Evolutionary conservation across 2,329 filamentous ascomycete species (phyloP).

Genomic region (Rosellinia necatrix): DNA sequence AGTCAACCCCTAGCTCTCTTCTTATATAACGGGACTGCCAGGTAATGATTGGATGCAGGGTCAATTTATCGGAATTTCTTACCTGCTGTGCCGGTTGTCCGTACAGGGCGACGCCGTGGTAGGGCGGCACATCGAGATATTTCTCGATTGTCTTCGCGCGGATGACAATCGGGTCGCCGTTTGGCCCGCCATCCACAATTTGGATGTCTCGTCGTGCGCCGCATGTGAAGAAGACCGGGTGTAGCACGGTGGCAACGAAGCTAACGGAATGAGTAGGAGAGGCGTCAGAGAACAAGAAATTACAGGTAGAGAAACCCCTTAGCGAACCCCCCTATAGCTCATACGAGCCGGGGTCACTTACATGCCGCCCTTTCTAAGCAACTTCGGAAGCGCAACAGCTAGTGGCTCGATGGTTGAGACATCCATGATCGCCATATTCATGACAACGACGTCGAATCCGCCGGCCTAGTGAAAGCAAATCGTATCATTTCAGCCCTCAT

Average conservation of each 20-base stretch:
- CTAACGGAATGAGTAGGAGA: neutral
- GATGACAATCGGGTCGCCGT: constrained; percentile 4
- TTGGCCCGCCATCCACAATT: constrained; percentile 4
- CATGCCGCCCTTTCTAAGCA: constrained; percentile 19
- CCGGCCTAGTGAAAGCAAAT: neutral
- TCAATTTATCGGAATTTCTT: neutral
- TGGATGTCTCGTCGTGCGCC: constrained; percentile 10
- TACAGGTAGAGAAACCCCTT: neutral
- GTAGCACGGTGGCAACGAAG: constrained; percentile 18
- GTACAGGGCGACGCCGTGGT: constrained; percentile 10
- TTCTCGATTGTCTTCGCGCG: constrained; percentile 16
- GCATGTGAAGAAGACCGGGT: constrained; percentile 18
- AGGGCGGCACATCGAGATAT: constrained; percentile 21
- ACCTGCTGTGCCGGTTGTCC: constrained; percentile 22
- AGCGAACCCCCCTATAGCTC: neutral
- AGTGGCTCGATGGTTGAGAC: constrained; percentile 17
- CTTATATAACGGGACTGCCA: neutral
- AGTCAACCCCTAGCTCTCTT: neutral
- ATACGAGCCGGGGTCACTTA: constrained; percentile 1
- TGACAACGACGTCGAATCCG: constrained; percentile 14
- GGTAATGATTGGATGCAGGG: neutral
- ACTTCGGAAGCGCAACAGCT: constrained; percentile 14
- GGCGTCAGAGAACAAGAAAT: neutral
- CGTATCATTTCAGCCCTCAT: neutral
- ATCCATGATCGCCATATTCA: constrained; percentile 26